Evolutionary conservation across 1,139 yeast genomes (phyloP).

Genomic region (Yamadazyma dendronema): DNA sequence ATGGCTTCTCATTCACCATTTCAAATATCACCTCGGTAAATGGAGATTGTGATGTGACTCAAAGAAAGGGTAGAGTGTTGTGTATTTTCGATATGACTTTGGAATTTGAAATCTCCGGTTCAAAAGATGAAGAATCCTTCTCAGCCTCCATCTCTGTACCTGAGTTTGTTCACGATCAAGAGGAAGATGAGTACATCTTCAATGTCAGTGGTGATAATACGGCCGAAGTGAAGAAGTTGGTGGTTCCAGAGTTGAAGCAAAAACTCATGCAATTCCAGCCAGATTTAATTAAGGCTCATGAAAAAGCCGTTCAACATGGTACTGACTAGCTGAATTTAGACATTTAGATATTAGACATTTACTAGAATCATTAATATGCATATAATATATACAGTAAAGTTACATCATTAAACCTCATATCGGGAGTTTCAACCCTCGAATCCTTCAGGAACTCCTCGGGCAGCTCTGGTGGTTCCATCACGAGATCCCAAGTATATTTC

Average conservation of each 20-base stretch:
- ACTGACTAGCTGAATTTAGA: slow-evolving; percentile 14
- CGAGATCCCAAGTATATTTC: slow-evolving; percentile 57
- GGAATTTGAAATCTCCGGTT: slow-evolving; percentile 43
- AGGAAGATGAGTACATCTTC: slow-evolving; percentile 61
- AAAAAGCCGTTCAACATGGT: slow-evolving; percentile 54
- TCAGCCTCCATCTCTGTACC: slow-evolving; percentile 48
- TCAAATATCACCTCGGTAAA: slow-evolving; percentile 44
- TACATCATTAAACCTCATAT: neutral
- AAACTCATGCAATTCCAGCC: slow-evolving; percentile 58
- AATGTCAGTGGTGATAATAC: slow-evolving; percentile 41
- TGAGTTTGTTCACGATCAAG: slow-evolving; percentile 74
- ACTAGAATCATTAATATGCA: neutral
- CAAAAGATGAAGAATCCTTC: slow-evolving; percentile 24
- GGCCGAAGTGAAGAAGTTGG: slow-evolving; percentile 39
- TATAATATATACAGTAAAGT: slow-evolving; percentile 1
- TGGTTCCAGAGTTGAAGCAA: slow-evolving; percentile 50
- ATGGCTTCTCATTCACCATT: slow-evolving; percentile 34
- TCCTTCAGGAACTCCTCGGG: slow-evolving; percentile 88
- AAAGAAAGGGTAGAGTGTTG: slow-evolving; percentile 75
- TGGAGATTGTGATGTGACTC: slow-evolving; percentile 81
- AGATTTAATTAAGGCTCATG: slow-evolving; percentile 61
- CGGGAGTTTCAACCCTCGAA: slow-evolving; percentile 35
- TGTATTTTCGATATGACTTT: slow-evolving; percentile 69
- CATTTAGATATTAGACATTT: no score
- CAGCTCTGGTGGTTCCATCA: slow-evolving; percentile 54